Evolutionary conservation across 2,329 filamentous ascomycete species (phyloP).

Genomic region (Ceratocystis lukuohia): DNA sequence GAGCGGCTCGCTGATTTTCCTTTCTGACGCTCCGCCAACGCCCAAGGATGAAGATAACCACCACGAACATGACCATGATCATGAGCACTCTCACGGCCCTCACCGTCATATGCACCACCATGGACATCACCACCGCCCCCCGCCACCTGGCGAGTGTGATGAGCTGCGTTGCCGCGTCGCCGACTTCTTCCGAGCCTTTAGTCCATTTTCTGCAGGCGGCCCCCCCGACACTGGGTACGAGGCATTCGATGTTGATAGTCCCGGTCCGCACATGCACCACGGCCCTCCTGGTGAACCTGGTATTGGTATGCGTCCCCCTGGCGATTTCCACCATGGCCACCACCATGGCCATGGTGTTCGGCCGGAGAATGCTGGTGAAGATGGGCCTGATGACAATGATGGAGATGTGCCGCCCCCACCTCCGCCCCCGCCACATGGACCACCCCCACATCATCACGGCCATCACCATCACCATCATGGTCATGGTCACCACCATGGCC

Average conservation of each 20-base stretch:
- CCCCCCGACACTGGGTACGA: background rate
- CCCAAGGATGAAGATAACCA: background rate
- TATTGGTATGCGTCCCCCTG: constrained; percentile 15
- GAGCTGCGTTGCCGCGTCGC: constrained; percentile 1
- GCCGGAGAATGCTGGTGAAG: background rate
- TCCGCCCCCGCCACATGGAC: background rate
- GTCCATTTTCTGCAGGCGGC: background rate
- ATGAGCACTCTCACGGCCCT: background rate
- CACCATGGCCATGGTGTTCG: background rate
- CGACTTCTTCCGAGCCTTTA: background rate
- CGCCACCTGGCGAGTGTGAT: background rate
- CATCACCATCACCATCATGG: background rate
- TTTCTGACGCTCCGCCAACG: constrained; percentile 12
- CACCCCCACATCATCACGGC: constrained; percentile 2
- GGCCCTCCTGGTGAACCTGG: constrained; percentile 14
- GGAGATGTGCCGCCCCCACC: background rate
- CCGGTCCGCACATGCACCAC: constrained; percentile 12
- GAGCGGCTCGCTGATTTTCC: constrained; percentile 14
- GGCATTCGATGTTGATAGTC: background rate
- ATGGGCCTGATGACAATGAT: background rate
- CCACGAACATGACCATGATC: background rate
- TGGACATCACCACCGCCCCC: background rate
- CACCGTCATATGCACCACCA: background rate
- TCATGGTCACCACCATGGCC: background rate
- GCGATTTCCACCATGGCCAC: constrained; percentile 9